phyloP scores from a whole-genome alignment of 257 asterid genomes.

The Jacaranda mimosifolia region DNA sequence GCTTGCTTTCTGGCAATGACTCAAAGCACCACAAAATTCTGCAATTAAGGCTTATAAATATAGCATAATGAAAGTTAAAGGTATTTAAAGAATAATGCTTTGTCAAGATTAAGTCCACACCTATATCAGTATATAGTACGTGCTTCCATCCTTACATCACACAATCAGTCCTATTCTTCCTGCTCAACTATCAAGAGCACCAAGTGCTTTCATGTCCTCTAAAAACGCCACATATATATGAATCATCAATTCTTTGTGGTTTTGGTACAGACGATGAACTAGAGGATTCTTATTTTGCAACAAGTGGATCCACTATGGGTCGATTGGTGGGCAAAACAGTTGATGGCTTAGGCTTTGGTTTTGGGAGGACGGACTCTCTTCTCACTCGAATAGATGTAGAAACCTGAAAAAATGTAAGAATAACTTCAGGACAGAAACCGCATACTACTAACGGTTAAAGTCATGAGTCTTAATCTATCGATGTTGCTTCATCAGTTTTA shows the following conservation, averaged over 20 bases:
- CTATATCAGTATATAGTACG: not conserved
- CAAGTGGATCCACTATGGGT: constrained; percentile 50
- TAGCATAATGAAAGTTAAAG: not conserved
- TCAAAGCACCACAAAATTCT: not conserved
- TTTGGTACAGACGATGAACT: constrained; percentile 52
- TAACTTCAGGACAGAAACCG: constrained; percentile 1
- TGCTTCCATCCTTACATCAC: not conserved
- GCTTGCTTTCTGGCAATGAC: not conserved
- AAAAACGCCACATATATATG: constrained; percentile 78
- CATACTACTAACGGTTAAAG: not conserved
- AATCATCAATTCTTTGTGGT: constrained; percentile 80
- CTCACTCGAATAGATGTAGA: constrained; percentile 89
- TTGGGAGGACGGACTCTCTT: constrained; percentile 69
- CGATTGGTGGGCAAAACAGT: constrained; percentile 41
- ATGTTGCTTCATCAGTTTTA: not conserved
- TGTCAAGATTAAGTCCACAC: not conserved
- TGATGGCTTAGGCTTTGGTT: constrained; percentile 66
- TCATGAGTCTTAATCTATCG: not conserved
- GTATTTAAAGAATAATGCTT: not conserved
- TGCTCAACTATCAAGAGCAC: constrained; percentile 70
- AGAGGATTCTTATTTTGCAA: constrained; percentile 51
- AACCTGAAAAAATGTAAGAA: constrained; percentile 50
- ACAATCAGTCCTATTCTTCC: not conserved
- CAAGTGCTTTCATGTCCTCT: constrained; percentile 89
- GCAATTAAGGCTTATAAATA: not conserved